A percentile compares a stretch with the other conserved stretches of the same genome.
Evolutionary conservation across 257 asterid genomes (phyloP).

Genomic region (Solanum virginianum): DNA sequence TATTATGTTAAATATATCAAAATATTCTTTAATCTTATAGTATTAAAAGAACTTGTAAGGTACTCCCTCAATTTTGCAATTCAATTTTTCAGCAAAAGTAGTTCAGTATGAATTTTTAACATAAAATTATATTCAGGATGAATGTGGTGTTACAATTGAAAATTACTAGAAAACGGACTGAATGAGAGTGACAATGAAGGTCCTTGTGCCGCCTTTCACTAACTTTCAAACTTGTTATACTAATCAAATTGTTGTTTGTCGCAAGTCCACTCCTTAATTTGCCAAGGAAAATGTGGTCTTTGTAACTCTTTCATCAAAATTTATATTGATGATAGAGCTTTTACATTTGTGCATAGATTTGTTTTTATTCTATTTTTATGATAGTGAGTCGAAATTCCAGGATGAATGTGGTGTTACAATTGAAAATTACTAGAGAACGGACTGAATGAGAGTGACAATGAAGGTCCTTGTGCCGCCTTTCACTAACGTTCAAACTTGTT

Average conservation of each 20-base stretch:
- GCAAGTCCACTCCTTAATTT: neutral
- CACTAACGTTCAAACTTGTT: neutral
- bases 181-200: neutral
- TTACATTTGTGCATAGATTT: too few relatives aligned
- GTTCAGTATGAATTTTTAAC: neutral
- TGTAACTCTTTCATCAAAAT: neutral
- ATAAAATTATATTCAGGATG: neutral
- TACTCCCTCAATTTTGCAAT: neutral
- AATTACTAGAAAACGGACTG: neutral
- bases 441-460: neutral
- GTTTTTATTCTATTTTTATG: too few relatives aligned
- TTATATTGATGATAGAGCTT: too few relatives aligned
- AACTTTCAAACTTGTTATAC: neutral
- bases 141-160: neutral
- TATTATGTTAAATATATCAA: too few relatives aligned
- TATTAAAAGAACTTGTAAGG: too few relatives aligned
- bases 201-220: neutral
- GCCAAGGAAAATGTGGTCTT: neutral
- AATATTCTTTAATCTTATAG: too few relatives aligned
- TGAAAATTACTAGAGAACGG: neutral
- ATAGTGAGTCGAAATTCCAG: too few relatives aligned
- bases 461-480: neutral
- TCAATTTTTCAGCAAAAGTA: neutral
- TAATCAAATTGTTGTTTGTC: neutral
- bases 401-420: neutral